Conservation (phyloP, 73 alveolate species). For the Tetrahymena malaccensis region DNA sequence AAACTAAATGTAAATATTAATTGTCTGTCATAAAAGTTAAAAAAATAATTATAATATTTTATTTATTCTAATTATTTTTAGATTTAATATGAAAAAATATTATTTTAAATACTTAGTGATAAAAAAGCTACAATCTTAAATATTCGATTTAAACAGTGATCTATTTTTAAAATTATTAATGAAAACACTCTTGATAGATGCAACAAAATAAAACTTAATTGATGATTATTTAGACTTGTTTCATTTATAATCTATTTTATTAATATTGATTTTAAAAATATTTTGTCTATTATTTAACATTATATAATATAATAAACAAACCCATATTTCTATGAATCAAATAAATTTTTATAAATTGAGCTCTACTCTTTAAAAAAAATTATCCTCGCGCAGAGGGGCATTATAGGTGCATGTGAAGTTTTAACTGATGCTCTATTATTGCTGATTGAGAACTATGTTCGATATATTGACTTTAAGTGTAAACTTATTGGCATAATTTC, state of each 20-base stretch:
- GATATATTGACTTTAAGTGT: not conserved
- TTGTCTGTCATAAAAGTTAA: too few species aligned
- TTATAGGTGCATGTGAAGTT: not conserved
- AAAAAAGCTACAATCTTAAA: too few species aligned
- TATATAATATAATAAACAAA: not conserved
- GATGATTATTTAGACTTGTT: too few species aligned
- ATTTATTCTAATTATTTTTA: too few species aligned
- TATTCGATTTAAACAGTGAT: too few species aligned
- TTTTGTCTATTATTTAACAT: not conserved
- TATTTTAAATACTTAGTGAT: too few species aligned
- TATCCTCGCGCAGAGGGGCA: constrained; percentile 3
- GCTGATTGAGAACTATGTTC: not conserved
- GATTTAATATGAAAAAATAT: too few species aligned
- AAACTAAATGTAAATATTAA: too few species aligned
- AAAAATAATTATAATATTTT: too few species aligned
- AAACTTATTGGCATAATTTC: not conserved
- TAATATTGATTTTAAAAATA: too few species aligned
- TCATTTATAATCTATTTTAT: too few species aligned
- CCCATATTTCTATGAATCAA: not conserved
- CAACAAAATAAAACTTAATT: not conserved
- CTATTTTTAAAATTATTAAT: too few species aligned
- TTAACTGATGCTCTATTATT: not conserved
- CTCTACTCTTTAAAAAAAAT: not conserved
- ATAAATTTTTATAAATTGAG: not conserved
- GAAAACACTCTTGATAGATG: not conserved